phyloP scores from a whole-genome alignment of 78 protist species.

The Capsaspora owczarzaki region DNA sequence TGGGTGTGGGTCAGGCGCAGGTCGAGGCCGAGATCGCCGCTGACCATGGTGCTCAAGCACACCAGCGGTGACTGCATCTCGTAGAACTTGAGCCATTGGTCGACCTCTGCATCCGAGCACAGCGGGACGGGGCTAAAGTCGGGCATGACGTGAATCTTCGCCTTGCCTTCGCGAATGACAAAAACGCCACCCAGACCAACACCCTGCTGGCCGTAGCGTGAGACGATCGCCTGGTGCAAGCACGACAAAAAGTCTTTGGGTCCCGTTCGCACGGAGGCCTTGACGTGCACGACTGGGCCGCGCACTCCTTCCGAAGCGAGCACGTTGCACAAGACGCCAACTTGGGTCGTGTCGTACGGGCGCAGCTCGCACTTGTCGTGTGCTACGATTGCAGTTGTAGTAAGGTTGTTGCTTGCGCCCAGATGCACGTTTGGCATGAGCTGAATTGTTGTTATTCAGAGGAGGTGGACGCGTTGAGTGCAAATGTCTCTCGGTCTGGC shows the following conservation, averaged over 20 bases:
- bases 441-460: no score
- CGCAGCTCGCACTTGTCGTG: not conserved
- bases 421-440: not conserved
- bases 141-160: slow-evolving; percentile 8
- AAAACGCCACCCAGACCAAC: slow-evolving; percentile 6
- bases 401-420: not conserved
- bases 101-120: not conserved
- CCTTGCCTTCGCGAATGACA: not conserved
- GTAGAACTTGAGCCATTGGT: slow-evolving; percentile 13
- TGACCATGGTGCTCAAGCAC: not conserved
- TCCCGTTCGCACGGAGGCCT: not conserved
- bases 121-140: not conserved
- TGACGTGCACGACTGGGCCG: not conserved
- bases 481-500: no score
- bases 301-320: not conserved
- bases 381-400: not conserved
- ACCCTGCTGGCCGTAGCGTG: not conserved
- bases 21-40: not conserved
- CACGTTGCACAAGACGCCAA: not conserved
- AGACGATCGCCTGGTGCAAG: not conserved
- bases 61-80: slow-evolving; percentile 2
- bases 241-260: not conserved
- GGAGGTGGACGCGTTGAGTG: no score
- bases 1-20: slow-evolving; percentile 14
- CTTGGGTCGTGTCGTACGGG: not conserved